Conservation (phyloP, 192 early-diverging fungal genomes). For the Coemansia sp. region DNA sequence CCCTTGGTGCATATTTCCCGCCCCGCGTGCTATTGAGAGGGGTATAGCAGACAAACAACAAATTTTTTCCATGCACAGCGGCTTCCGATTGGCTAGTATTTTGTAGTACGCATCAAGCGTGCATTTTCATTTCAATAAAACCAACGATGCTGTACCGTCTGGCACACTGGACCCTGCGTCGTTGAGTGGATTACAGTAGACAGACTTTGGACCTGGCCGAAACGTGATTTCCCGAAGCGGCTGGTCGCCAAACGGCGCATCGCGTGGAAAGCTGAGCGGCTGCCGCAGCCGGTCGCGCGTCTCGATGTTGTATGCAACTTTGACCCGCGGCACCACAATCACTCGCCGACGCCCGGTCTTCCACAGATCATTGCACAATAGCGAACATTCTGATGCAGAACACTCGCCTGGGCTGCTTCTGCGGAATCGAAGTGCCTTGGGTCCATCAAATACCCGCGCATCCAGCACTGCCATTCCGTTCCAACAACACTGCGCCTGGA, state of each 20-base stretch:
- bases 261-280: constrained; percentile 28
- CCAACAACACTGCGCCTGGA: constrained; percentile 57
- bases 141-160: constrained; percentile 33
- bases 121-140: constrained; percentile 4
- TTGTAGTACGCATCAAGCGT: neutral
- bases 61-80: constrained; percentile 7
- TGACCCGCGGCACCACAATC: constrained; percentile 51
- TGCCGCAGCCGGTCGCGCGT: constrained; percentile 33
- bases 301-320: constrained; percentile 43
- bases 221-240: constrained; percentile 17
- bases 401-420: constrained; percentile 38
- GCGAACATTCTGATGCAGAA: constrained; percentile 56
- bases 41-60: neutral
- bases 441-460: constrained; percentile 27
- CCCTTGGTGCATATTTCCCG: neutral
- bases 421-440: constrained; percentile 17
- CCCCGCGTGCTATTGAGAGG: neutral
- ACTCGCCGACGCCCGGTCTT: constrained; percentile 26
- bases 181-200: constrained; percentile 50
- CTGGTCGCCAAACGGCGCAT: constrained; percentile 17
- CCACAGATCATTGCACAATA: constrained; percentile 55
- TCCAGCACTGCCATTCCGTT: constrained; percentile 51
- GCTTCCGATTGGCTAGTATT: neutral
- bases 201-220: constrained; percentile 28
- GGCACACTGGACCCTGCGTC: constrained; percentile 12